Conservation (phyloP, 768 basidiomycete genomes). For the Termitomyces titanicus region DNA sequence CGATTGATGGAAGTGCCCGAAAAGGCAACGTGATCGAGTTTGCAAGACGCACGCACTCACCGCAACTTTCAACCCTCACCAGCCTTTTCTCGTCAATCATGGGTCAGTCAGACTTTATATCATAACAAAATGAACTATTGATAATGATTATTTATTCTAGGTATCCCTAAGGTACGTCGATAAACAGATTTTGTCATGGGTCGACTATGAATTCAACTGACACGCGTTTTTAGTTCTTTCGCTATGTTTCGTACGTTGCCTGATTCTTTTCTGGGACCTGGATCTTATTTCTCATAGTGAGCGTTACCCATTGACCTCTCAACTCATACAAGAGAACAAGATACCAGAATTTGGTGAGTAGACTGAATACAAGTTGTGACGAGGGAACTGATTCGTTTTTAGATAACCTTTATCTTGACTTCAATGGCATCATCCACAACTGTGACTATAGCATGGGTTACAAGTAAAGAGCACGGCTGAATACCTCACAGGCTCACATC, state of each 20-base stretch:
- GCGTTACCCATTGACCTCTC: slow-evolving; percentile 96
- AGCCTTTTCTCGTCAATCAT: slow-evolving; percentile 8
- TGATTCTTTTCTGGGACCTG: not conserved
- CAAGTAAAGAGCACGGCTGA: not conserved
- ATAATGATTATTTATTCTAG: slow-evolving; percentile 22
- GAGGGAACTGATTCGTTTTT: slow-evolving; percentile 9
- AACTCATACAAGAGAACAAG: slow-evolving; percentile 96
- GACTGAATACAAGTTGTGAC: not conserved
- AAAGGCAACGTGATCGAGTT: slow-evolving; percentile 12
- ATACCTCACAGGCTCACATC: slow-evolving; percentile 70
- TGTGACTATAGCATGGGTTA: slow-evolving; percentile 36
- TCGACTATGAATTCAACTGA: slow-evolving; percentile 4
- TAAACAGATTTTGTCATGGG: not conserved
- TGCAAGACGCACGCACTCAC: slow-evolving; percentile 6
- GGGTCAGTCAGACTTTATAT: slow-evolving; percentile 12
- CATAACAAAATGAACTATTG: not conserved
- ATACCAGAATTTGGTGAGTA: slow-evolving; percentile 92
- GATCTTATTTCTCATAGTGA: slow-evolving; percentile 51
- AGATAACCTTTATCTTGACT: slow-evolving; percentile 93
- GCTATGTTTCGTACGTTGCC: slow-evolving; percentile 82
- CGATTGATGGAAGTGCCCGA: slow-evolving; percentile 4
- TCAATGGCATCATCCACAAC: slow-evolving; percentile 91
- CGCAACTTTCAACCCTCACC: slow-evolving; percentile 8
- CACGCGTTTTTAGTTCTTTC: slow-evolving; percentile 71
- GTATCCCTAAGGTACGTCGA: slow-evolving; percentile 61